phyloP scores from a whole-genome alignment of 1,284 basidiomycete species.

The Apiotrichum siamense region DNA sequence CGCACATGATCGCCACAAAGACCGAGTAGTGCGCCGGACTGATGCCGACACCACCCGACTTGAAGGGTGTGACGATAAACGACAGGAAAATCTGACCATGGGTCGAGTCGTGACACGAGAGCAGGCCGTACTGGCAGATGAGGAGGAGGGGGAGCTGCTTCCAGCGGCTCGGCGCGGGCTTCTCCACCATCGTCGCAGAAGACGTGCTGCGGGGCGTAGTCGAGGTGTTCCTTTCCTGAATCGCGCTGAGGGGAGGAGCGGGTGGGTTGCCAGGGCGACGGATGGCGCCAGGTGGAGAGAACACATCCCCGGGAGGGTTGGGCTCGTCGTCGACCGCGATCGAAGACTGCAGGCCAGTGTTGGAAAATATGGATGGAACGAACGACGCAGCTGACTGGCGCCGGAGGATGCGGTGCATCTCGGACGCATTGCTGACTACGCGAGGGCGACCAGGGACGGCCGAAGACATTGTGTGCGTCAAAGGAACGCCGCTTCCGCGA shows the following conservation, averaged over 20 bases:
- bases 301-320: constrained; percentile 21
- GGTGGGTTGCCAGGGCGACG: constrained; percentile 14
- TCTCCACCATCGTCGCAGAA: constrained; percentile 16
- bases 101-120: constrained; percentile 46
- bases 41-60: constrained; percentile 46
- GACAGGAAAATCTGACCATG: constrained; percentile 48
- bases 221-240: constrained; percentile 34
- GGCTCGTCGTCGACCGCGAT: background rate
- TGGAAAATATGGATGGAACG: constrained; percentile 44
- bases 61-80: constrained; percentile 46
- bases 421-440: constrained; percentile 7
- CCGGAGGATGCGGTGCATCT: constrained; percentile 6
- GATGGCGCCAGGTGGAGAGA: constrained; percentile 25
- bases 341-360: constrained; percentile 39
- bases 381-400: constrained; percentile 26
- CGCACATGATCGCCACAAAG: constrained; percentile 48
- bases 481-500: constrained; percentile 11
- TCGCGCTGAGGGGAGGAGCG: constrained; percentile 29
- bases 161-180: constrained; percentile 30
- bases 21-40: constrained; percentile 47
- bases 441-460: constrained; percentile 6
- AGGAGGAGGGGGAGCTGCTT: constrained; percentile 39
- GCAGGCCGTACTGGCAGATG: constrained; percentile 45
- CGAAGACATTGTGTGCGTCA: constrained; percentile 3
- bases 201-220: background rate